Evolutionary conservation across 306 rosid genomes (phyloP), one percentile per base, ranked within the genome.

Genomic region (Bauhinia variegata): DNA sequence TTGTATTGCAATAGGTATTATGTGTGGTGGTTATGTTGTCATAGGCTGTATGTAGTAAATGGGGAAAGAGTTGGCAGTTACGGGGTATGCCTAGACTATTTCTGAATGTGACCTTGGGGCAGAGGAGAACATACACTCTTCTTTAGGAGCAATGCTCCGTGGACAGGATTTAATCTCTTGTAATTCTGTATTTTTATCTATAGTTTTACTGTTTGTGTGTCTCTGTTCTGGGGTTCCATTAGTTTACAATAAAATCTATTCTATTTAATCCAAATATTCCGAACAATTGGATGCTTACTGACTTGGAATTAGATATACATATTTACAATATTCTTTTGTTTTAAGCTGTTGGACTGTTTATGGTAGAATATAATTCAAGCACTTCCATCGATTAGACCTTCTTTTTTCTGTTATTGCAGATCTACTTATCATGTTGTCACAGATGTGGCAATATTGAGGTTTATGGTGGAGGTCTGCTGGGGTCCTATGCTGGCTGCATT

Each of bases 401-500:
- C 57, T 51, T 70, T 63, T 54, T 59, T 62, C 46, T 75, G 44
- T 54, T 74, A 47, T 68, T 78, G 85, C 95, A 95, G 99, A 82
- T 86, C 97, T 63, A 83, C 83, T 19, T 95, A 90, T 84, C 96
- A 89, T 77, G 83, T 87, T 67, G 93, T 93, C 71, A 86, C 96
- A 15, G 97, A 93, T 74, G 96, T 86, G 54, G 86, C 96, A 39
- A 95, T 95, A 80, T 82, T 95, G 82, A 95, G 99, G 81, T 95
- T 95, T 79, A 95, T 95, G 97, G 92, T 87, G 50, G 99, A 95
- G 83, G 99, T 85, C 42, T 95, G 96, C 83, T 95, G 99, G 99
- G 97, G 97, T 67, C 99, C 99, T 60, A 88, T 95, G 89, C 81
- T 95, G 84, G 99, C 99, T 53, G 97, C 99, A 33, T 85, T 90